Conservation (phyloP, 495 filamentous ascomycete species). For the Hypoxylon subgilvum region DNA sequence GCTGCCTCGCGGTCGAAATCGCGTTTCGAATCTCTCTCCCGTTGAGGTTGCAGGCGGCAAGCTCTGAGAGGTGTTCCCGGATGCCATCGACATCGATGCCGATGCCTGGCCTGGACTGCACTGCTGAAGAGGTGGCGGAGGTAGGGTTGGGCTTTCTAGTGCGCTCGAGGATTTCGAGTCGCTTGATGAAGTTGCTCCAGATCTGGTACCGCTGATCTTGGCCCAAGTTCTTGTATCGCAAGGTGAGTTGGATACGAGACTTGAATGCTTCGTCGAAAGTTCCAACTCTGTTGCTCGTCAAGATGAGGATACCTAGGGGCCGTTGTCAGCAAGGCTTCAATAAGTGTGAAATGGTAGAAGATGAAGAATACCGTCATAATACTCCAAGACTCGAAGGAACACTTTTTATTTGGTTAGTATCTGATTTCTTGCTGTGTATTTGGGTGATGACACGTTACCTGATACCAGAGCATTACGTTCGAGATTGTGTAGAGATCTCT, state of each 20-base stretch:
- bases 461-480: constrained; percentile 58
- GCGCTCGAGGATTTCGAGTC: constrained; percentile 8
- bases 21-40: constrained; percentile 32
- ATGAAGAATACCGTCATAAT: constrained; percentile 62
- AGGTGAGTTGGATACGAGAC: constrained; percentile 53
- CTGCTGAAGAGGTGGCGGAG: too few relatives aligned
- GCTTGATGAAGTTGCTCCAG: constrained; percentile 50
- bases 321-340: too few relatives aligned
- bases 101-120: too few relatives aligned
- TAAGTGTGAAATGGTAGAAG: too few relatives aligned
- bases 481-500: constrained; percentile 47
- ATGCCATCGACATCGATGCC: constrained; percentile 23
- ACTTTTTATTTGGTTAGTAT: background rate
- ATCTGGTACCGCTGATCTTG: constrained; percentile 38
- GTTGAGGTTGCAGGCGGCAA: constrained; percentile 21
- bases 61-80: constrained; percentile 3
- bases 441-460: constrained; percentile 34
- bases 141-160: too few relatives aligned
- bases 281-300: constrained; percentile 59
- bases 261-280: constrained; percentile 58
- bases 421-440: too few relatives aligned
- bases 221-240: constrained; percentile 49
- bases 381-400: constrained; percentile 62
- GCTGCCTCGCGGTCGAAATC: constrained; percentile 28
- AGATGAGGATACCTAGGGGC: constrained; percentile 61